Conservation (phyloP, 352 stramenopile genomes). For the Phytopythium montanum region DNA sequence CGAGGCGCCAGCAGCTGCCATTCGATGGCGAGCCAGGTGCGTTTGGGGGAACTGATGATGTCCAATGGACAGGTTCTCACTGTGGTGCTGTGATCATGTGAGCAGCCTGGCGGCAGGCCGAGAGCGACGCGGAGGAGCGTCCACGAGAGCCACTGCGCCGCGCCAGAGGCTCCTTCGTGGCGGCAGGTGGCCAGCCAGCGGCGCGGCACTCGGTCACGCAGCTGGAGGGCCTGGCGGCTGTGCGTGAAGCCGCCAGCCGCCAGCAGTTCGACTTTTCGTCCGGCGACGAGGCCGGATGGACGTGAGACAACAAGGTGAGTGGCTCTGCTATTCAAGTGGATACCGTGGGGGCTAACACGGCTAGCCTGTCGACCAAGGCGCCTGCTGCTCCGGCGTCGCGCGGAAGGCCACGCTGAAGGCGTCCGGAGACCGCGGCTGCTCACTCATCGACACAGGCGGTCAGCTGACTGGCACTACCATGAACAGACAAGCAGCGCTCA, state of each 20-base stretch:
- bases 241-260: slow-evolving; percentile 30
- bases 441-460: neutral
- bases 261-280: slow-evolving; percentile 41
- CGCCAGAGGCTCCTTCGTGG: neutral
- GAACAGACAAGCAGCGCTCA: neutral
- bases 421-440: slow-evolving; percentile 15
- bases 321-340: slow-evolving; percentile 1
- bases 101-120: neutral
- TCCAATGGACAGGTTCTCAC: neutral
- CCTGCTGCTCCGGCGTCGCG: slow-evolving; percentile 21
- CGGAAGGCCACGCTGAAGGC: slow-evolving; percentile 39
- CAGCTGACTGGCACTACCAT: neutral
- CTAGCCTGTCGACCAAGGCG: slow-evolving; percentile 9
- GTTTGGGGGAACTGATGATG: neutral
- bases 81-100: neutral
- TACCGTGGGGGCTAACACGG: neutral
- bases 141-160: neutral
- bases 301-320: slow-evolving; percentile 1
- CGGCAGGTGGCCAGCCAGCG: neutral
- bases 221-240: slow-evolving; percentile 39
- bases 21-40: slow-evolving; percentile 22
- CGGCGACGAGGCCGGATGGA: slow-evolving; percentile 20
- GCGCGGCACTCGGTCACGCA: slow-evolving; percentile 19
- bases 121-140: neutral
- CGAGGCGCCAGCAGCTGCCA: slow-evolving; percentile 24